These are phyloP conservation scores for Fusarium citri DNA, from an alignment of 2,329 filamentous ascomycete species.

Conservation along the genomic window DNA sequence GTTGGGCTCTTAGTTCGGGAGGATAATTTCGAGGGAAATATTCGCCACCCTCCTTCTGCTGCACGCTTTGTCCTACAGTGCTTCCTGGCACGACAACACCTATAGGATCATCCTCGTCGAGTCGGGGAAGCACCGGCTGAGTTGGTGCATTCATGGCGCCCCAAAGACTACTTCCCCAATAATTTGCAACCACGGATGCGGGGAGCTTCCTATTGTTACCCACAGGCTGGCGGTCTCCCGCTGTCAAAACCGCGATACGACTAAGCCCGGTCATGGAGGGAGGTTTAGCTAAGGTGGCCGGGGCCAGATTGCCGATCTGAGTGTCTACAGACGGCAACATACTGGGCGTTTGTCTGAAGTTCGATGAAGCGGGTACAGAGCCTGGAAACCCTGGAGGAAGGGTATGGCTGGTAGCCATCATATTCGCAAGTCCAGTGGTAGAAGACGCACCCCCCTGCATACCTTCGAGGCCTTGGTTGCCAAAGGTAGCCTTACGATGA, in stretches of 20 bases:
- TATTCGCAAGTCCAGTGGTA: constrained; percentile 79
- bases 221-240: constrained; percentile 77
- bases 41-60: constrained; percentile 56
- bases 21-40: constrained; percentile 83
- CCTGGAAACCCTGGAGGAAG: constrained; percentile 72
- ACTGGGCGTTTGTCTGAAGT: constrained; percentile 46
- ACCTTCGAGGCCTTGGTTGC: constrained; percentile 54
- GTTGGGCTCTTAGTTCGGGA: constrained; percentile 82
- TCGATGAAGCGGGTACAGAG: constrained; percentile 47
- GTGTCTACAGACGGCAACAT: constrained; percentile 58
- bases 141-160: constrained; percentile 47
- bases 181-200: constrained; percentile 88
- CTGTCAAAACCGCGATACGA: constrained; percentile 83
- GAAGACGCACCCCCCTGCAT: constrained; percentile 54
- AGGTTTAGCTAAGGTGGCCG: constrained; percentile 83
- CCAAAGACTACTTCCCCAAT: constrained; percentile 93
- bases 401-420: constrained; percentile 87
- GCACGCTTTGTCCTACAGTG: constrained; percentile 46
- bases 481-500: constrained; percentile 80
- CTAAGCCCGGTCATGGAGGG: constrained; percentile 88
- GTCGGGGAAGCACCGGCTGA: constrained; percentile 49
- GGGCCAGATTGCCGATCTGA: constrained; percentile 76
- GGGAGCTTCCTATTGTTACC: constrained; percentile 80
- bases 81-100: constrained; percentile 54
- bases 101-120: constrained; percentile 56